Evolutionary conservation across 805 yeast genomes (phyloP).

Genomic region (Monosporozyma siamensis): DNA sequence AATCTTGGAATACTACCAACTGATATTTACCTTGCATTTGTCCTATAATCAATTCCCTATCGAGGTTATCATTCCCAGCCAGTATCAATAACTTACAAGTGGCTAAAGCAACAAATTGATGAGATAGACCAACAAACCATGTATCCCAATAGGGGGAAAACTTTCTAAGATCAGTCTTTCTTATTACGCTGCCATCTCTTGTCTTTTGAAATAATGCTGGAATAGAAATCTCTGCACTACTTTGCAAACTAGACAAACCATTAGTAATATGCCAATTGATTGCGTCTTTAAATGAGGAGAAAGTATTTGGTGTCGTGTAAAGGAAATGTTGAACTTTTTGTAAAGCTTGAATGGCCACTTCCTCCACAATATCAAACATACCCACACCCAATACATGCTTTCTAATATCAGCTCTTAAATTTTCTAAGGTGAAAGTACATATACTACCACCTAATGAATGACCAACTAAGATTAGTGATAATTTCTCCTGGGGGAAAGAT

Average conservation of each 20-base stretch:
- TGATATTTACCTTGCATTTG: slow-evolving; percentile 98
- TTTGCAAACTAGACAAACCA: slow-evolving; percentile 42
- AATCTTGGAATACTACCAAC: slow-evolving; percentile 65
- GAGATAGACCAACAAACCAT: slow-evolving; percentile 74
- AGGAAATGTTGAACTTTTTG: slow-evolving; percentile 59
- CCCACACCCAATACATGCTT: slow-evolving; percentile 51
- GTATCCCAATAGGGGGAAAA: slow-evolving; percentile 67
- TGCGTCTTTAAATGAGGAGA: slow-evolving; percentile 46
- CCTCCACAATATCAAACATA: slow-evolving; percentile 90
- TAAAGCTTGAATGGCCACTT: slow-evolving; percentile 70
- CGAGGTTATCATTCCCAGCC: slow-evolving; percentile 85
- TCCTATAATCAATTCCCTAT: slow-evolving; percentile 78
- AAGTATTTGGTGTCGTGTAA: slow-evolving; percentile 51
- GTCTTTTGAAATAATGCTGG: slow-evolving; percentile 48
- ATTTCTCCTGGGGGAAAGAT: slow-evolving; percentile 5
- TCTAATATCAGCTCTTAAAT: slow-evolving; percentile 13
- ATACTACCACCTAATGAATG: slow-evolving; percentile 93
- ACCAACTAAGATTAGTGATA: slow-evolving; percentile 55
- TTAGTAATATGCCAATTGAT: slow-evolving; percentile 73
- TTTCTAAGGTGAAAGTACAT: slow-evolving; percentile 43
- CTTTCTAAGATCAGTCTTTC: slow-evolving; percentile 55
- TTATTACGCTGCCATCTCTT: slow-evolving; percentile 29
- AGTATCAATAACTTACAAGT: slow-evolving; percentile 65
- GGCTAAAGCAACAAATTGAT: slow-evolving; percentile 38
- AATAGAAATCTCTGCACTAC: slow-evolving; percentile 67